A percentile compares a stretch with the other conserved stretches of the same genome.
phyloP scores from a whole-genome alignment of 2,329 filamentous ascomycete species.

The Fusarium verticillioides region DNA sequence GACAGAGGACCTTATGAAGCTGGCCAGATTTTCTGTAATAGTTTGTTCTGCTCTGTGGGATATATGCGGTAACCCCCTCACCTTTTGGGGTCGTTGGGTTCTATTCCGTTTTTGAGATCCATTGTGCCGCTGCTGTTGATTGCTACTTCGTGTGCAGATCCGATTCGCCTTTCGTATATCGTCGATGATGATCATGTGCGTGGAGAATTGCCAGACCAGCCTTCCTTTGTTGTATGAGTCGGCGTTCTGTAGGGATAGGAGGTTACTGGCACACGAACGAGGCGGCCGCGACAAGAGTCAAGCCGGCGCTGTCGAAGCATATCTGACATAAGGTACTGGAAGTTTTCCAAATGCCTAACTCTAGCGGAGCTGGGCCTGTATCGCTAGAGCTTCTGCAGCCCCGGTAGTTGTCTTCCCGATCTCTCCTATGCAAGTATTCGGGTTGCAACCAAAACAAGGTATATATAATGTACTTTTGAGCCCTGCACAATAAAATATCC shows the following conservation, averaged over 20 bases:
- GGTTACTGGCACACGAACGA: not conserved
- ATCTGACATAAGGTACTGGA: not conserved
- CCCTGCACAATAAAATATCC: accelerated
- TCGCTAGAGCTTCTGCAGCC: not conserved
- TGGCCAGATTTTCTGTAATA: not conserved
- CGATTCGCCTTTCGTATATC: not conserved
- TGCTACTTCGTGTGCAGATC: not conserved
- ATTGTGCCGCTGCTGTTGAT: not conserved
- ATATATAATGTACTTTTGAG: not conserved
- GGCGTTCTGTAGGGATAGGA: not conserved
- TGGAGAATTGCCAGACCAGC: not conserved
- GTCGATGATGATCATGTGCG: not conserved
- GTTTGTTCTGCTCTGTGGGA: not conserved
- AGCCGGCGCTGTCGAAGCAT: not conserved
- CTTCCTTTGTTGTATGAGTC: not conserved
- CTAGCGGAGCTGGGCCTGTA: not conserved
- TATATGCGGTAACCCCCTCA: not conserved
- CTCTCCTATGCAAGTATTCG: not conserved
- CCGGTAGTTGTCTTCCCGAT: not conserved
- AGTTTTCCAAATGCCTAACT: not conserved
- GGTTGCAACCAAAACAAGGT: too few species aligned
- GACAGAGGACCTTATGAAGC: not conserved
- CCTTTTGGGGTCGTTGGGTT: too few species aligned
- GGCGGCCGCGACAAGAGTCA: not conserved
- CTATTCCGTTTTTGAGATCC: not conserved